Percentiles rank a stretch among this genome's conserved stretches.
Conservation (phyloP, 352 stramenopile genomes). For the Lagenidium sp. region DNA sequence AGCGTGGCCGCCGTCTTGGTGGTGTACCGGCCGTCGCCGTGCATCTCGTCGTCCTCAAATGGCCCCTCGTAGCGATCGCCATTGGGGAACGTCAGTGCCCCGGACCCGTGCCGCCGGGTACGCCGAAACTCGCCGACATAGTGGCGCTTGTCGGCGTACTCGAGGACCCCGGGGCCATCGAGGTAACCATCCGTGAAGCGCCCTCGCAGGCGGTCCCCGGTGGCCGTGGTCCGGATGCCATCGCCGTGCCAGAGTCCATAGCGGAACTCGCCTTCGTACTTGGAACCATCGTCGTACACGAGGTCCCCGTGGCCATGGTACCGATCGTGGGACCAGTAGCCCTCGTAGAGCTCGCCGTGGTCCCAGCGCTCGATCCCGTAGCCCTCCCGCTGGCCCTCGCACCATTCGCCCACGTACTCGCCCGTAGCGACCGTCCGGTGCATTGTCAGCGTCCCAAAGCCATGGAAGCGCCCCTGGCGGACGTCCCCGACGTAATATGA, state of each 20-base stretch:
- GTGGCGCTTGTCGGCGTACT: conserved; percentile 63
- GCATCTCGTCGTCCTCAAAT: conserved; percentile 75
- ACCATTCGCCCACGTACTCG: conserved; percentile 81
- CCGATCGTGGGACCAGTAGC: conserved; percentile 55
- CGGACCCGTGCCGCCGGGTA: conserved; percentile 64
- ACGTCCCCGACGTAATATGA: conserved; percentile 58
- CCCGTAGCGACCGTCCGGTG: conserved; percentile 43
- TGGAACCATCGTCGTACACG: conserved; percentile 54
- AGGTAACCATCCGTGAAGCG: conserved; percentile 50
- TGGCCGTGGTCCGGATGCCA: conserved; percentile 47
- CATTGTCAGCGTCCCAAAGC: conserved; percentile 60
- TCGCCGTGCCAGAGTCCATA: conserved; percentile 67
- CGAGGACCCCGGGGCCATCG: conserved; percentile 38
- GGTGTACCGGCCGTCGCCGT: conserved; percentile 75
- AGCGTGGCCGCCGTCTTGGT: conserved; percentile 13
- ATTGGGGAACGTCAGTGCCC: conserved; percentile 77
- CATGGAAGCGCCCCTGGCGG: conserved; percentile 52
- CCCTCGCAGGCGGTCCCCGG: conserved; percentile 49
- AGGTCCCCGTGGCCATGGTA: conserved; percentile 66
- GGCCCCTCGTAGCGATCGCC: conserved; percentile 88
- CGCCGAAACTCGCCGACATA: conserved; percentile 51
- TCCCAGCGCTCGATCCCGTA: conserved; percentile 80
- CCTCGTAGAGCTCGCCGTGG: conserved; percentile 65
- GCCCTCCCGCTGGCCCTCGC: conserved; percentile 60
- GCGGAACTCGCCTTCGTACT: conserved; percentile 54